These are phyloP conservation scores for Elsinoe australis DNA, from an alignment of 2,329 filamentous ascomycete species.

Conservation along the genomic window DNA sequence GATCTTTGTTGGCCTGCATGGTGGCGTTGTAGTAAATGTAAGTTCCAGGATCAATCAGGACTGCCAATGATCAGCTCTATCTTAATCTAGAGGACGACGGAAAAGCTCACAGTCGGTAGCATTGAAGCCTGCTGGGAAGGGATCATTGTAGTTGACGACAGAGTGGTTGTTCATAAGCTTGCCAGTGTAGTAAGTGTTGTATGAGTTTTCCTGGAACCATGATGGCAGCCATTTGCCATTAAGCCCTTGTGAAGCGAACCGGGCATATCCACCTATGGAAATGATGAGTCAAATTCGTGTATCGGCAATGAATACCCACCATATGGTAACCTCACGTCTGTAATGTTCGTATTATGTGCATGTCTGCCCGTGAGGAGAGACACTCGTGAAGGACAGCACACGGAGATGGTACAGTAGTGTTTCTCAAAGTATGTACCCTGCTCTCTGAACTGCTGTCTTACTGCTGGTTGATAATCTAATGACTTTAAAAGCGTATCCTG, in stretches of 20 bases:
- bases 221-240: constrained; percentile 62
- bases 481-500: constrained; percentile 58
- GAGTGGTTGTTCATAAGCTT: constrained; percentile 62
- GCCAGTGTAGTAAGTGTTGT: constrained; percentile 63
- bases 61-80: constrained; percentile 29
- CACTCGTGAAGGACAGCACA: constrained; percentile 61
- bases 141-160: constrained; percentile 53
- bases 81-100: not conserved
- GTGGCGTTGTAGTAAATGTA: constrained; percentile 60
- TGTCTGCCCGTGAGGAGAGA: constrained; percentile 57
- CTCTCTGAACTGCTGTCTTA: constrained; percentile 50
- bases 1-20: constrained; percentile 51
- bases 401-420: constrained; percentile 56
- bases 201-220: constrained; percentile 60
- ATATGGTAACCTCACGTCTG: constrained; percentile 45
- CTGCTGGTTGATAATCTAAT: constrained; percentile 51
- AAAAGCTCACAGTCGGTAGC: constrained; percentile 23
- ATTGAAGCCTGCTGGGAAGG: constrained; percentile 53
- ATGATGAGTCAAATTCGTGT: too few species aligned
- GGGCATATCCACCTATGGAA: constrained; percentile 50
- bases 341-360: constrained; percentile 63
- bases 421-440: constrained; percentile 52
- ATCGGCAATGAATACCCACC: constrained; percentile 28
- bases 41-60: constrained; percentile 54
- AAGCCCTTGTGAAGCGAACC: constrained; percentile 55